phyloP scores from a whole-genome alignment of 2,329 filamentous ascomycete genomes.

The Verticillium dahliae region DNA sequence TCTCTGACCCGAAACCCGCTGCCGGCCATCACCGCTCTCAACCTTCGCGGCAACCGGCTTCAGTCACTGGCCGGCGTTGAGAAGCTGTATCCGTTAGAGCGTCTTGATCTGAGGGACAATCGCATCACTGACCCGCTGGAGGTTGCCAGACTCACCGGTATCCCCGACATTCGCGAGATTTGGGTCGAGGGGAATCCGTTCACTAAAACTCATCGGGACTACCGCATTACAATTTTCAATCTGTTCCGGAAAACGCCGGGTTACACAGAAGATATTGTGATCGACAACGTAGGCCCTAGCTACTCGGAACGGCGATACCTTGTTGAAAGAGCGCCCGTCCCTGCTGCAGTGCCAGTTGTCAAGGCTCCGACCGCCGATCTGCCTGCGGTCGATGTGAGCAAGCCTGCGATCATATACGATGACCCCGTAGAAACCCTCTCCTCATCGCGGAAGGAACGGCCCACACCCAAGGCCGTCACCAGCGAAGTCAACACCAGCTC shows the following conservation, averaged over 20 bases:
- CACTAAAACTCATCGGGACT: constrained; percentile 76
- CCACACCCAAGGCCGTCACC: constrained; percentile 42
- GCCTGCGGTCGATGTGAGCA: constrained; percentile 59
- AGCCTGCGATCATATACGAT: constrained; percentile 54
- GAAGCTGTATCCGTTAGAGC: constrained; percentile 78
- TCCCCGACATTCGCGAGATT: constrained; percentile 86
- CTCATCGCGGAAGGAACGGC: constrained; percentile 51
- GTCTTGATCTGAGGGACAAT: constrained; percentile 88
- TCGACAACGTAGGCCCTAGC: constrained; percentile 78
- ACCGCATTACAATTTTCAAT: constrained; percentile 90
- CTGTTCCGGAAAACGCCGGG: constrained; percentile 86
- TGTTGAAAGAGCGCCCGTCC: constrained; percentile 72
- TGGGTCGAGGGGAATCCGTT: constrained; percentile 93
- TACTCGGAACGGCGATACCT: constrained; percentile 81
- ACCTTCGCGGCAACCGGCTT: constrained; percentile 82
- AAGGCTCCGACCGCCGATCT: constrained; percentile 60
- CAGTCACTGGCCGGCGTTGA: constrained; percentile 85
- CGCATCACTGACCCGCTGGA: constrained; percentile 85
- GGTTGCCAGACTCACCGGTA: constrained; percentile 78
- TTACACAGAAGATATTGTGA: constrained; percentile 82
- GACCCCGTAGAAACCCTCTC: constrained; percentile 41
- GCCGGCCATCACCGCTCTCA: constrained; percentile 88
- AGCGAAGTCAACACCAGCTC: constrained; percentile 54
- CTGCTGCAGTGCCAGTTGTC: constrained; percentile 70
- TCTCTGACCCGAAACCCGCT: constrained; percentile 80